Base-by-base conservation (phyloP, 208 protist genomes). In the Acanthamoeba castellanii region DNA sequence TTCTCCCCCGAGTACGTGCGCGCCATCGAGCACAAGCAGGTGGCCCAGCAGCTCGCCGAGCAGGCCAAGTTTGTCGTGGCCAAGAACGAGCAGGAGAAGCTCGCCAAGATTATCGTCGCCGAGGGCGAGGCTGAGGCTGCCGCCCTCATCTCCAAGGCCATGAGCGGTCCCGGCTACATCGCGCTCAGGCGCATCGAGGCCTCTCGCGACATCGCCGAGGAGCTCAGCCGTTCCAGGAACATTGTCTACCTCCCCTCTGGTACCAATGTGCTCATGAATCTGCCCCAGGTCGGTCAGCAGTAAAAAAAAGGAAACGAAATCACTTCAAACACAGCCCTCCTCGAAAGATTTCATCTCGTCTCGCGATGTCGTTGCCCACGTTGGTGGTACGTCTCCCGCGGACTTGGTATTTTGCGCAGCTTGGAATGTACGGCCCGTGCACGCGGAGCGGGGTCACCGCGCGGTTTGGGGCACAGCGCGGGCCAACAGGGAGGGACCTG, bases 41-140 rank as follows among this genome's bases (percentile, higher is more conserved):
- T 99, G 70, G 98, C 98, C 0, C 98, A 99, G 96, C 98, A 99
- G 96, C 98, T 98, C 97, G 98, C 98, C 14, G 98, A 99, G 97
- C 98, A 98, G 16, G 98, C 98, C 76, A 98, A 98, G 96, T 99
- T 98, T 96, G 97, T 97, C 72, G 98, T 99, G 14, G 97, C 98
- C 95, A 98, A 99, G 95, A 98, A 98, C 42, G 96, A 98, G 91
- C 98, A 99, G 92, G 98, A 99, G 95, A 99, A 99, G 96, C 96
- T 98, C 95, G 98, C 98, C 9, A 97, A 97, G 5, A 98, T 99
- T 94, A 95, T 99, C 81, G 95, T 98, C 57, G 98, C 98, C 2
- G 96, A 98, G 95, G 98, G 98, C 96, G 98, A 99, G 97, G 98
- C 98, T 1, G 97, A 98, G 96, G 95, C 98, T 2, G 98, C 98